Evolutionary conservation across 1,284 basidiomycete species (phyloP).

Genomic region (Calocybe gambosa): DNA sequence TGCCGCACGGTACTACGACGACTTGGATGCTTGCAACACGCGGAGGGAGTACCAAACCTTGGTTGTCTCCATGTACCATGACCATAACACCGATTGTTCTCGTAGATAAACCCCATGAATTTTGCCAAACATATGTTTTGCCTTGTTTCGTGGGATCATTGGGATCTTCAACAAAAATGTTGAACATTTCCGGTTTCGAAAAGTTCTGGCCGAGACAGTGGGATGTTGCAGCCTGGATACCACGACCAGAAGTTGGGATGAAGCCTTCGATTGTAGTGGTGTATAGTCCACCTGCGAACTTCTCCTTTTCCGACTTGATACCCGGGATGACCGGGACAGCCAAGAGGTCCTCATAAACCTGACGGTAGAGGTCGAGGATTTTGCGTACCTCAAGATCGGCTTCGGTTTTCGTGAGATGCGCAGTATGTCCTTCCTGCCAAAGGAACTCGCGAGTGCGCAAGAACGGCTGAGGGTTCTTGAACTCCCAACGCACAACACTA

Average conservation of each 20-base stretch:
- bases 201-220: constrained; percentile 99
- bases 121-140: constrained; percentile 92
- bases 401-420: constrained; percentile 83
- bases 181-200: constrained; percentile 93
- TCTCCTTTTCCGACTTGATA: constrained; percentile 98
- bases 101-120: constrained; percentile 98
- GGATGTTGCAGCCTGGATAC: constrained; percentile 97
- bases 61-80: constrained; percentile 99
- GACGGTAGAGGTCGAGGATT: constrained; percentile 94
- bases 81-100: constrained; percentile 98
- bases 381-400: constrained; percentile 89
- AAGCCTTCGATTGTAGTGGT: constrained; percentile 99
- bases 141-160: constrained; percentile 60
- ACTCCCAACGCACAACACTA: constrained; percentile 98
- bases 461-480: constrained; percentile 99
- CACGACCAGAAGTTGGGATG: constrained; percentile 94
- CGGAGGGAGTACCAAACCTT: constrained; percentile 93
- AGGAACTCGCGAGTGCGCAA: constrained; percentile 98
- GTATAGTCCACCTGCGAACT: constrained; percentile 97
- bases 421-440: constrained; percentile 99
- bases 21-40: constrained; percentile 92
- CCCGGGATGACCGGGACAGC: constrained; percentile 97
- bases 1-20: constrained; percentile 89
- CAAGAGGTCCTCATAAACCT: constrained; percentile 95
- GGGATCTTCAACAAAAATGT: constrained; percentile 95